These are phyloP conservation scores for Fistulinella cinereoalba DNA, from an alignment of 1,284 basidiomycete genomes.

Conservation along the genomic window DNA sequence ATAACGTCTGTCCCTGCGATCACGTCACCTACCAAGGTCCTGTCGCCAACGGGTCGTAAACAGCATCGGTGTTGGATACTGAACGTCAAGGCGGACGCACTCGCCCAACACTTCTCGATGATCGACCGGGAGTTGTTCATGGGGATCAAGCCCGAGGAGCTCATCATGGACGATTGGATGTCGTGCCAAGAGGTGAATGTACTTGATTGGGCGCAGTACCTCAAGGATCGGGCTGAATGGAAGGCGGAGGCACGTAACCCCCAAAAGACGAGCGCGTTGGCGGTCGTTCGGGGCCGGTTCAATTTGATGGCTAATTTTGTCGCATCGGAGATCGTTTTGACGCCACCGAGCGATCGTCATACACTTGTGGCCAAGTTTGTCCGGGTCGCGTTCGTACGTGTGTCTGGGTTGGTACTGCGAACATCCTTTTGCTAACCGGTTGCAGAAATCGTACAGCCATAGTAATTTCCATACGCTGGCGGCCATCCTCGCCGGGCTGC, in stretches of 20 bases:
- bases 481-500: conserved; percentile 79
- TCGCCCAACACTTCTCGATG: conserved; percentile 81
- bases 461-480: conserved; percentile 81
- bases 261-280: conserved; percentile 67
- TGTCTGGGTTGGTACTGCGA: neutral
- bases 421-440: conserved; percentile 6
- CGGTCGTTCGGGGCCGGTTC: conserved; percentile 81
- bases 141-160: conserved; percentile 79
- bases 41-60: conserved; percentile 32
- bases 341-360: conserved; percentile 64
- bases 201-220: conserved; percentile 79
- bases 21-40: conserved; percentile 33
- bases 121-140: conserved; percentile 87
- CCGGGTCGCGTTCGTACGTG: conserved; percentile 79
- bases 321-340: conserved; percentile 73
- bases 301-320: conserved; percentile 85
- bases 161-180: conserved; percentile 70
- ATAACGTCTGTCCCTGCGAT: conserved; percentile 23
- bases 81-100: conserved; percentile 51
- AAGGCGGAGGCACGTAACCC: conserved; percentile 59
- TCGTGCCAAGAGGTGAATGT: conserved; percentile 63
- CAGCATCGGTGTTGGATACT: conserved; percentile 68
- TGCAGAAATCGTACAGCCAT: conserved; percentile 78
- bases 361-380: conserved; percentile 78
- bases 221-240: conserved; percentile 71